Conservation (phyloP, 208 protist genomes). For the Leishmania aethiopica region DNA sequence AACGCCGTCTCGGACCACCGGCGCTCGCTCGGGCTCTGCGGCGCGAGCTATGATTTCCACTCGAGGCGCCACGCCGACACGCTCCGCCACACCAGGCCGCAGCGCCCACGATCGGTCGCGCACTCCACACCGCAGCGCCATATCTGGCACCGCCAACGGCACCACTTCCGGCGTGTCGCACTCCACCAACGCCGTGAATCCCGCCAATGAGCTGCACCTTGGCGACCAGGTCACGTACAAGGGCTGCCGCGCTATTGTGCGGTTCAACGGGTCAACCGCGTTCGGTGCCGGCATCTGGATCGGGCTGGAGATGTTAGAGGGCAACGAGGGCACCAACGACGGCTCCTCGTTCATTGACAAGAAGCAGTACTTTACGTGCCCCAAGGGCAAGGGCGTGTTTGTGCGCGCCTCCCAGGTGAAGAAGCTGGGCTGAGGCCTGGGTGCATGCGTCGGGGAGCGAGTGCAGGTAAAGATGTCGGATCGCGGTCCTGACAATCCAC, state of each 20-base stretch:
- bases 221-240: conserved; percentile 87
- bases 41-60: conserved; percentile 21
- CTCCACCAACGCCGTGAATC: conserved; percentile 40
- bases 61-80: conserved; percentile 30
- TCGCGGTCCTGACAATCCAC: background rate
- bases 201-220: conserved; percentile 73
- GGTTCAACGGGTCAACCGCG: conserved; percentile 82
- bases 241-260: conserved; percentile 79
- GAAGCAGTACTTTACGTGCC: conserved; percentile 90
- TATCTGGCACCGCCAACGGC: background rate
- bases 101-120: conserved; percentile 36
- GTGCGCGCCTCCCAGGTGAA: conserved; percentile 90
- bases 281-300: conserved; percentile 90
- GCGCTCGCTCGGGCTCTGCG: conserved; percentile 29
- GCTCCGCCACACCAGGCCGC: conserved; percentile 32
- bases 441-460: background rate
- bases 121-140: conserved; percentile 33
- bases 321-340: conserved; percentile 90
- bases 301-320: conserved; percentile 91
- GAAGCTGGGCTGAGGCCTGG: conserved; percentile 34
- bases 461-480: background rate
- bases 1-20: conserved; percentile 39
- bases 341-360: conserved; percentile 92
- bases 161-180: conserved; percentile 8
- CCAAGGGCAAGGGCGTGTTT: conserved; percentile 90